A percentile compares a stretch with the other conserved stretches of the same genome.
phyloP scores from a whole-genome alignment of 2,329 filamentous ascomycete species.

The Cyclaneusma minus region DNA sequence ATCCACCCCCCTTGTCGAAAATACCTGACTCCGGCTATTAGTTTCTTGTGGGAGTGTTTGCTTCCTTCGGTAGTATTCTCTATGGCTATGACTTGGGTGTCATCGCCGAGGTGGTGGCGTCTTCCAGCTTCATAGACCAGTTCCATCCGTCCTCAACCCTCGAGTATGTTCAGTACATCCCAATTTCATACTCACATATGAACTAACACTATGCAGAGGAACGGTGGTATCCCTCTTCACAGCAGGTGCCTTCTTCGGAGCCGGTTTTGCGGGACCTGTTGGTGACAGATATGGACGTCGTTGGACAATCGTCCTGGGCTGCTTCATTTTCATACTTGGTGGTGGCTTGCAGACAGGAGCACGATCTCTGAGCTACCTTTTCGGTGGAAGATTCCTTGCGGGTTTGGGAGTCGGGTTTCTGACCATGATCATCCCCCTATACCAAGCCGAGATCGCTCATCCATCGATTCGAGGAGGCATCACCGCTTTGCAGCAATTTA shows the following conservation, averaged over 20 bases:
- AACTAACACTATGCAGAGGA: constrained; percentile 11
- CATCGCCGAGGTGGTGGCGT: constrained; percentile 27
- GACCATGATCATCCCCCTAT: constrained; percentile 37
- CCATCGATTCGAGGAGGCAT: constrained; percentile 59
- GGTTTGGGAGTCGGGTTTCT: constrained; percentile 41
- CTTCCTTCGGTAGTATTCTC: constrained; percentile 23
- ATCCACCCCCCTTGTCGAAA: not conserved
- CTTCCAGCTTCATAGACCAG: constrained; percentile 9
- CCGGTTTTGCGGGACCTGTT: constrained; percentile 51
- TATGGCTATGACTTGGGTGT: constrained; percentile 41
- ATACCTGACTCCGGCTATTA: constrained; percentile 4
- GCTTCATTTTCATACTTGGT: constrained; percentile 55
- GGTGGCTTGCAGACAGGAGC: constrained; percentile 62
- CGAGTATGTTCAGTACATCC: constrained; percentile 10
- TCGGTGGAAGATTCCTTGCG: constrained; percentile 53
- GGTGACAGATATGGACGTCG: constrained; percentile 55
- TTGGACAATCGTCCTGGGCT: constrained; percentile 57
- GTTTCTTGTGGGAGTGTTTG: constrained; percentile 20
- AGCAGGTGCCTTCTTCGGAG: constrained; percentile 38
- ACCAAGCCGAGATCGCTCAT: constrained; percentile 67
- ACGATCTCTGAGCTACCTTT: constrained; percentile 39
- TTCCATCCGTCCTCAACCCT: constrained; percentile 15
- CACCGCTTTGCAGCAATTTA: constrained; percentile 66
- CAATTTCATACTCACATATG: no score
- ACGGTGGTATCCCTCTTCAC: constrained; percentile 28